A percentile compares a stretch with the other conserved stretches of the same genome.
Evolutionary conservation across 305 asterid genomes (phyloP).

Genomic region (Solanum hybrid): DNA sequence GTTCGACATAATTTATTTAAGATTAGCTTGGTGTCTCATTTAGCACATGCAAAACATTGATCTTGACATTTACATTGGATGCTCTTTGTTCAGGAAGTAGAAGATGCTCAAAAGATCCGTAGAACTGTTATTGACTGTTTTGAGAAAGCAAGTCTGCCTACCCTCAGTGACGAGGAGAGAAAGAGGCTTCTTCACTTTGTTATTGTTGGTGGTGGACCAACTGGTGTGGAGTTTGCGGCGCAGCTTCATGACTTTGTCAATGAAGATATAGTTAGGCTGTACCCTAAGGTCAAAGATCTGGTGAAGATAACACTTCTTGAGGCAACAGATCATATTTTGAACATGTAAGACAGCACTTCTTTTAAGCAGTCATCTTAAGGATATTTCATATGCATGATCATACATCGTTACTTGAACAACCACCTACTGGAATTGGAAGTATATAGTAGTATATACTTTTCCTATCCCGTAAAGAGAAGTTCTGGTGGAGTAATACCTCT

Average conservation of each 20-base stretch:
- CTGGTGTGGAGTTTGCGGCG: conserved; percentile 97
- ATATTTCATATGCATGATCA: neutral
- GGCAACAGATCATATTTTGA: conserved; percentile 86
- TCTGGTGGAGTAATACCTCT: neutral
- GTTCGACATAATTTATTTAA: neutral
- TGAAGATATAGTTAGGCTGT: conserved; percentile 72
- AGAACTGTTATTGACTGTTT: conserved; percentile 75
- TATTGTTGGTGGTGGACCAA: conserved; percentile 97
- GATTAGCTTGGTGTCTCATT: neutral
- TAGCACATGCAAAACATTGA: neutral
- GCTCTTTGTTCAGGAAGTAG: conserved; percentile 62
- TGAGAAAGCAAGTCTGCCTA: conserved; percentile 81
- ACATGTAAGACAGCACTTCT: conserved; percentile 48
- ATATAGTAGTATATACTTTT: neutral
- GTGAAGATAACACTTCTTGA: conserved; percentile 89
- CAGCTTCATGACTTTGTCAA: conserved; percentile 87
- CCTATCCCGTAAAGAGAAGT: neutral
- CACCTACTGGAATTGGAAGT: neutral
- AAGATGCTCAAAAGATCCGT: conserved; percentile 96
- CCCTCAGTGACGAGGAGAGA: conserved; percentile 77
- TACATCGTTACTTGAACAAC: neutral
- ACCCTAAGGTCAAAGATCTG: conserved; percentile 65
- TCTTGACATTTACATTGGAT: neutral
- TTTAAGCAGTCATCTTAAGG: neutral
- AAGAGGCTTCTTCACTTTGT: conserved; percentile 85